Evolutionary conservation across 2,329 filamentous ascomycete species (phyloP).

Genomic region (Penicillium sp.): DNA sequence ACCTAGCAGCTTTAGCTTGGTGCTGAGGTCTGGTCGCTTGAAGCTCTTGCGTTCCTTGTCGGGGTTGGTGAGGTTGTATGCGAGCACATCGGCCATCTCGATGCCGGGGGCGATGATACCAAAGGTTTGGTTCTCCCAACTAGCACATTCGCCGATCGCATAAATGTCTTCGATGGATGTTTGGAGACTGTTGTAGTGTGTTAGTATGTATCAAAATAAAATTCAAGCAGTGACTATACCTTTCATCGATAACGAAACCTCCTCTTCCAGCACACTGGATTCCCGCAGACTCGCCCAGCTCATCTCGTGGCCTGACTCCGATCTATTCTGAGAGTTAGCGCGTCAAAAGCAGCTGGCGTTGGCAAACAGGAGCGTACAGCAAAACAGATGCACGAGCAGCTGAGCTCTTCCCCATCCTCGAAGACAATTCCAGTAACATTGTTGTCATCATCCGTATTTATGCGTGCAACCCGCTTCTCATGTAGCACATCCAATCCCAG

Average conservation of each 20-base stretch:
- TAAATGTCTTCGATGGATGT: conserved; percentile 69
- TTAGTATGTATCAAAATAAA: too few species aligned
- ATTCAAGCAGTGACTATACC: too few species aligned
- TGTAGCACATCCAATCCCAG: conserved; percentile 72
- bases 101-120: conserved; percentile 81
- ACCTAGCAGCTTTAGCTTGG: conserved; percentile 79
- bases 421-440: conserved; percentile 66
- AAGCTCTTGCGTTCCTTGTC: conserved; percentile 61
- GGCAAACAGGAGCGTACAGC: too few species aligned
- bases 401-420: conserved; percentile 68
- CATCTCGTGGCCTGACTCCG: conserved; percentile 71
- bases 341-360: too few species aligned
- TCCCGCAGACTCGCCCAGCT: conserved; percentile 61
- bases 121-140: conserved; percentile 77
- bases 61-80: conserved; percentile 80
- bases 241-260: conserved; percentile 55
- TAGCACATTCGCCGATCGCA: conserved; percentile 83
- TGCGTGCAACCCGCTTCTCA: conserved; percentile 64
- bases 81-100: conserved; percentile 84
- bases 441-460: conserved; percentile 58
- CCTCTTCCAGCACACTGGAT: conserved; percentile 64
- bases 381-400: conserved; percentile 76
- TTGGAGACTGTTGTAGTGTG: conserved; percentile 41
- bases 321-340: conserved; percentile 44
- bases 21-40: conserved; percentile 77